Evolutionary conservation across 1,284 basidiomycete species (phyloP).

Genomic region (Xerocomus nothofagi): DNA sequence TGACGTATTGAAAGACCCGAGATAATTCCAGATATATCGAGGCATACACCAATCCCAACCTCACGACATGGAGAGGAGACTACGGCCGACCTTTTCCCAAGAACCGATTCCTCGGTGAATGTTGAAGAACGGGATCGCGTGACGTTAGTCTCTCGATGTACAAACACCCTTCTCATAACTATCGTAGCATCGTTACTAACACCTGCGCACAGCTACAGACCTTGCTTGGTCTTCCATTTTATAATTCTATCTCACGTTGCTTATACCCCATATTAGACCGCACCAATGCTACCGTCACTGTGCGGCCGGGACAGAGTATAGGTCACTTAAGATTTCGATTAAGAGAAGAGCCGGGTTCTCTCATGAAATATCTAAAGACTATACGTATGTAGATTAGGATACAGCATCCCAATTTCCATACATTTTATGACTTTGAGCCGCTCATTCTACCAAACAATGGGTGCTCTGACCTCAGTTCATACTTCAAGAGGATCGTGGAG

Average conservation of each 20-base stretch:
- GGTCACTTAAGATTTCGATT: neutral
- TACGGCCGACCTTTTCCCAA: slow-evolving; percentile 35
- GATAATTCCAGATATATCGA: slow-evolving; percentile 34
- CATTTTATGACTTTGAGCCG: neutral
- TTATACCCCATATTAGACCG: neutral
- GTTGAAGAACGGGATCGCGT: slow-evolving; percentile 17
- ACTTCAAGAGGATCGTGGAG: slow-evolving; percentile 2
- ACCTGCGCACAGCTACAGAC: neutral
- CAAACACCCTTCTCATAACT: neutral
- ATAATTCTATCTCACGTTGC: slow-evolving; percentile 2
- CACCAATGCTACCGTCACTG: neutral
- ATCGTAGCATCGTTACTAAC: slow-evolving; percentile 4
- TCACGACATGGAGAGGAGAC: slow-evolving; percentile 41
- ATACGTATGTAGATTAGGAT: neutral
- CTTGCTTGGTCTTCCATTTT: neutral
- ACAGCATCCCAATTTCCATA: neutral
- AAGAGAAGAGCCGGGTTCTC: neutral
- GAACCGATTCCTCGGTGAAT: slow-evolving; percentile 34
- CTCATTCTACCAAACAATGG: neutral
- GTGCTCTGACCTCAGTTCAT: neutral
- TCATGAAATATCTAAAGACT: neutral
- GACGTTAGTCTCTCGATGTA: neutral
- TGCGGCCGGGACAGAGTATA: neutral
- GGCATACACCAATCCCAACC: slow-evolving; percentile 44
- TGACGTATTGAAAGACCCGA: neutral